These are phyloP conservation scores for Capsella bursapastoris DNA, from an alignment of 345 rosid species.

Conservation along the genomic window DNA sequence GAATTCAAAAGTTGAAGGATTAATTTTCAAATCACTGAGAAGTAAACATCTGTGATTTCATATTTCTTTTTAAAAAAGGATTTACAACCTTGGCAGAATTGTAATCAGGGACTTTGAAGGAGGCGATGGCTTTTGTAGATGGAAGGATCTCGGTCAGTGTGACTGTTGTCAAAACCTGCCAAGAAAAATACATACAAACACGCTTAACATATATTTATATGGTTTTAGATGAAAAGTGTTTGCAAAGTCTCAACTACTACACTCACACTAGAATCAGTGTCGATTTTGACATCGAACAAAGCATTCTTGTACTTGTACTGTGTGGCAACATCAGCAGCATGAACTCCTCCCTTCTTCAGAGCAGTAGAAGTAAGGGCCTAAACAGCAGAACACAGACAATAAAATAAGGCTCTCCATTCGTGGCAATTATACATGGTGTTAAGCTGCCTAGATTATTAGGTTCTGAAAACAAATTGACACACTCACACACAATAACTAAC, in stretches of 20 bases:
- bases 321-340: conserved; percentile 77
- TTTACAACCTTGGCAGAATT: conserved; percentile 69
- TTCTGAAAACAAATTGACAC: neutral
- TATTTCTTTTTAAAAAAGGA: neutral
- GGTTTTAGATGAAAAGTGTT: neutral
- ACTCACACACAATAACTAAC: neutral
- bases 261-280: conserved; percentile 82
- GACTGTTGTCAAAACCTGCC: conserved; percentile 71
- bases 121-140: conserved; percentile 75
- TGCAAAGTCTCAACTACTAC: neutral
- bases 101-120: conserved; percentile 81
- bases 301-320: conserved; percentile 77
- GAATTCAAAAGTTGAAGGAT: neutral
- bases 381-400: conserved; percentile 17
- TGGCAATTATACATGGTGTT: neutral
- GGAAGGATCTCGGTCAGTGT: conserved; percentile 79
- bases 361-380: conserved; percentile 89
- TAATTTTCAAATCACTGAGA: neutral
- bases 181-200: conserved; percentile 14
- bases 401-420: neutral
- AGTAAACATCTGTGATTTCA: neutral
- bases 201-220: neutral
- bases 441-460: neutral
- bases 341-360: conserved; percentile 75
- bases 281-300: conserved; percentile 76